Evolutionary conservation across 495 filamentous ascomycete genomes (phyloP).

Genomic region (Talaromyces adpressus): DNA sequence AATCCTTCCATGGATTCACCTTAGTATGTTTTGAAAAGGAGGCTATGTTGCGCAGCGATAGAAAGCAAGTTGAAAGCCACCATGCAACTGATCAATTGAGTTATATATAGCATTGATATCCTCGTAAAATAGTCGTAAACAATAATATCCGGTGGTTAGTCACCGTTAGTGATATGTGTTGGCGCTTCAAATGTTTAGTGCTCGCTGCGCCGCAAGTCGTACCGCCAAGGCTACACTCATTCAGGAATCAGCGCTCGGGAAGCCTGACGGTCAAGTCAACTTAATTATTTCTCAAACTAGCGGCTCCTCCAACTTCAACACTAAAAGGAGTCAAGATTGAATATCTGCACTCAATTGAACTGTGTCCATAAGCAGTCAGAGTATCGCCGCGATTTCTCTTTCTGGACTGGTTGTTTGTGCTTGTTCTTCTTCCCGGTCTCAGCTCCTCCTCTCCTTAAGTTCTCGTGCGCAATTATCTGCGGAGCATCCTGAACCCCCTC

Average conservation of each 20-base stretch:
- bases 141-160: background rate
- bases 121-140: background rate
- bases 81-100: too few relatives aligned
- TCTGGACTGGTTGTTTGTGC: background rate
- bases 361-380: background rate
- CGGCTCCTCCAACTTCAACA: background rate
- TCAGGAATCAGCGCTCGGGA: background rate
- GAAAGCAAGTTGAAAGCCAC: too few relatives aligned
- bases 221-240: background rate
- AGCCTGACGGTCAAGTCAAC: background rate
- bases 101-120: background rate
- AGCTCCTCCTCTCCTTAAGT: background rate
- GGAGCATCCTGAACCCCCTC: background rate
- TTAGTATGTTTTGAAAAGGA: too few relatives aligned
- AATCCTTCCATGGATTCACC: too few relatives aligned
- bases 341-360: background rate
- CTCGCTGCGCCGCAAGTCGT: background rate
- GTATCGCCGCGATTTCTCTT: background rate
- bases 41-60: too few relatives aligned
- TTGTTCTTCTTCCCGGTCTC: background rate
- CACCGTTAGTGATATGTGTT: background rate
- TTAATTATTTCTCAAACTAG: background rate
- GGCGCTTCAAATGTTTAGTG: background rate
- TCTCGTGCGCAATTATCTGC: slow-evolving; percentile 2
- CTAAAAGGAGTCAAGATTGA: background rate